Conservation (phyloP, 371 early-diverging fungal species). For the Rhizopus sp. region DNA sequence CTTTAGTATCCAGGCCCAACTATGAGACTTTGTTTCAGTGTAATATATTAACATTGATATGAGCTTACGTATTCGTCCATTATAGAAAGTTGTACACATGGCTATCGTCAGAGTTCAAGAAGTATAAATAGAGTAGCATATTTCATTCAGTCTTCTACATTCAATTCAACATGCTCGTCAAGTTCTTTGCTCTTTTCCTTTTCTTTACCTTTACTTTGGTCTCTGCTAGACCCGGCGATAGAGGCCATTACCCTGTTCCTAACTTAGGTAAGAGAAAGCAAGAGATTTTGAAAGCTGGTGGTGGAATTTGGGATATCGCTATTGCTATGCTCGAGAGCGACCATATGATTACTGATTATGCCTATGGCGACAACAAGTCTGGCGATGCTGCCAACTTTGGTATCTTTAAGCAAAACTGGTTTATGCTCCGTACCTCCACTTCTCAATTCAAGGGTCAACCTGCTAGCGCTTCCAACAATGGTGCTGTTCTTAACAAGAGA, state of each 20-base stretch:
- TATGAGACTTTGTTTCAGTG: too few relatives aligned
- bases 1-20: too few relatives aligned
- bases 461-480: neutral
- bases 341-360: constrained; percentile 2
- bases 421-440: constrained; percentile 10
- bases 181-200: neutral
- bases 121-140: too few relatives aligned
- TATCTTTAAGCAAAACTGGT: constrained; percentile 13
- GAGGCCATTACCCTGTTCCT: neutral
- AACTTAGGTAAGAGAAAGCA: constrained; percentile 10
- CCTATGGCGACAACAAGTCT: constrained; percentile 7
- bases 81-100: too few relatives aligned
- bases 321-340: constrained; percentile 14
- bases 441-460: constrained; percentile 2
- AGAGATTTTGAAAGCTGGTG: constrained; percentile 5
- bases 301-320: constrained; percentile 6
- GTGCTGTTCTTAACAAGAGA: neutral
- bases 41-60: too few relatives aligned
- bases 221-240: neutral
- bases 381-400: constrained; percentile 13
- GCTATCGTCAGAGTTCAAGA: too few relatives aligned
- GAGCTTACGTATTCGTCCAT: too few relatives aligned
- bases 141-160: too few relatives aligned
- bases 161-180: neutral
- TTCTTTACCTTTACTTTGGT: neutral